Evolutionary conservation across 805 yeast species (phyloP).

Genomic region (Suhomyces sp.): DNA sequence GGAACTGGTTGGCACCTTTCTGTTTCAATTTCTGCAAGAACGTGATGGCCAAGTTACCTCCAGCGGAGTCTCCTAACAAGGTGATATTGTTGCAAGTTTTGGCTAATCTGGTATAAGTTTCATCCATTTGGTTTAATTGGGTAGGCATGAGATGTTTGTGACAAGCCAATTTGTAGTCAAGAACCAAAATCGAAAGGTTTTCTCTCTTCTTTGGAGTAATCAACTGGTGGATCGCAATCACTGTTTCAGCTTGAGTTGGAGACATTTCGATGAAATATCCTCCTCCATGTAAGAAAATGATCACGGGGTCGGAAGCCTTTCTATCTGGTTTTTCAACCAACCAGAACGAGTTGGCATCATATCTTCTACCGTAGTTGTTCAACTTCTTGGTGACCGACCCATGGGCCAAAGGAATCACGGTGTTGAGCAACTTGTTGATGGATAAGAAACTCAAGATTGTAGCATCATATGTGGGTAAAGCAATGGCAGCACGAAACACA

Average conservation of each 20-base stretch:
- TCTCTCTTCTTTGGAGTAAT: conserved; percentile 21
- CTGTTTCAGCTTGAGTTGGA: conserved; percentile 29
- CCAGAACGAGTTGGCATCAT: conserved; percentile 34
- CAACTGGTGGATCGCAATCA: conserved; percentile 28
- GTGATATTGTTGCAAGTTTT: conserved; percentile 26
- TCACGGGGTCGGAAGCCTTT: conserved; percentile 26
- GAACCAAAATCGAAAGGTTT: conserved; percentile 19
- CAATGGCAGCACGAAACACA: conserved; percentile 8
- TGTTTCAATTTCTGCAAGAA: conserved; percentile 28
- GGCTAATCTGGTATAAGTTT: conserved; percentile 23
- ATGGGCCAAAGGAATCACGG: conserved; percentile 7
- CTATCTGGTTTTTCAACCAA: conserved; percentile 28
- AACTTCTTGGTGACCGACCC: conserved; percentile 9
- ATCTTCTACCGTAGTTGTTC: conserved; percentile 34
- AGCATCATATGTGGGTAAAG: neutral
- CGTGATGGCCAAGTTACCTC: conserved; percentile 36
- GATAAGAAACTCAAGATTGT: conserved; percentile 2
- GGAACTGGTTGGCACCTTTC: conserved; percentile 18
- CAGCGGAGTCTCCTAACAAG: conserved; percentile 45
- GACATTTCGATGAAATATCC: conserved; percentile 35
- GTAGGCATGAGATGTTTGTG: conserved; percentile 31
- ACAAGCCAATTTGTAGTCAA: conserved; percentile 29
- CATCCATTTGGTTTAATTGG: conserved; percentile 32
- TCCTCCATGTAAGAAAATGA: conserved; percentile 42
- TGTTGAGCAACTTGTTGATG: conserved; percentile 13